Conservation (phyloP, 331 rosid species). For the Malus hybrid region DNA sequence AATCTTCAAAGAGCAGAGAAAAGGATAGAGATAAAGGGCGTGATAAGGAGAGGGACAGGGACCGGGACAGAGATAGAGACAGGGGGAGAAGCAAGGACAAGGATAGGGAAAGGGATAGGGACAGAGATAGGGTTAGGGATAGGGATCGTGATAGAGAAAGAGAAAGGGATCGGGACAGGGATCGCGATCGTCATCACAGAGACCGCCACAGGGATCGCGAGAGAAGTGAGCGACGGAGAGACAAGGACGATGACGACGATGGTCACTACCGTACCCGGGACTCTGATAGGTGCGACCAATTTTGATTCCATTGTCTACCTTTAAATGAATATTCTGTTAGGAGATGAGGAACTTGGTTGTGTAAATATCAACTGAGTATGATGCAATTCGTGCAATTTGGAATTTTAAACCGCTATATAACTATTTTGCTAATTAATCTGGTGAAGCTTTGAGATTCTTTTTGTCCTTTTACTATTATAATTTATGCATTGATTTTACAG, state of each 20-base stretch:
- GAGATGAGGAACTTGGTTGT: background rate
- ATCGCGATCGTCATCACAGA: constrained; percentile 61
- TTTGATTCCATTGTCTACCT: background rate
- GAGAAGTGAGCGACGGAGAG: constrained; percentile 72
- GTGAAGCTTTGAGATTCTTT: background rate
- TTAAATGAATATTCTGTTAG: background rate
- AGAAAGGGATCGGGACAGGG: constrained; percentile 56
- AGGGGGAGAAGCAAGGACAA: constrained; percentile 21
- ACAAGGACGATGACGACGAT: constrained; percentile 67
- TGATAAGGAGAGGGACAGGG: constrained; percentile 45
- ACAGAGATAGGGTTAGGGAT: constrained; percentile 26
- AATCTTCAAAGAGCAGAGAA: constrained; percentile 82
- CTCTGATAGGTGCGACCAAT: constrained; percentile 52
- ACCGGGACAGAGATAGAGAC: constrained; percentile 10
- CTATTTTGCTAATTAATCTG: background rate
- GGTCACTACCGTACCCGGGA: constrained; percentile 60
- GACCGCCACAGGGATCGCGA: constrained; percentile 90
- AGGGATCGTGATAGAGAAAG: constrained; percentile 51
- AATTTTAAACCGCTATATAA: background rate
- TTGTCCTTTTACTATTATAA: background rate
- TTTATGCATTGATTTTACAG: constrained; percentile 26
- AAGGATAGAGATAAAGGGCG: constrained; percentile 85
- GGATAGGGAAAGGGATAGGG: constrained; percentile 25
- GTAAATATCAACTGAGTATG: background rate
- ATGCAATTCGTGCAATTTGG: background rate